phyloP scores from a whole-genome alignment of 371 early-diverging fungal species.

The Apophysomyces ossiformis region DNA sequence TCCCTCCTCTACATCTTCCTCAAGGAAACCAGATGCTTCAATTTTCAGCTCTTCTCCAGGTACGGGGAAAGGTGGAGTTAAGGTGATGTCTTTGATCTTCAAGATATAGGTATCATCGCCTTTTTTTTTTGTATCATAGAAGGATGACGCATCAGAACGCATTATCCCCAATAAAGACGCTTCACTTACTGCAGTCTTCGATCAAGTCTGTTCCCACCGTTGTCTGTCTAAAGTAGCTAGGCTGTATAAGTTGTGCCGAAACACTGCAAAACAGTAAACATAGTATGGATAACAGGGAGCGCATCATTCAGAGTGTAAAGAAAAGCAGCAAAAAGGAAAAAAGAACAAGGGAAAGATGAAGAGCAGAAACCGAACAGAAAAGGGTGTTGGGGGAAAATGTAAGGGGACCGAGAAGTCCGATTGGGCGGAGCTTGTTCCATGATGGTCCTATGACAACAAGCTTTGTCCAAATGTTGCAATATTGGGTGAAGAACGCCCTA shows the following conservation, averaged over 20 bases:
- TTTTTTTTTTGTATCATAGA: neutral
- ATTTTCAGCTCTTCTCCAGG: conserved; percentile 59
- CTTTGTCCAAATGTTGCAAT: too few relatives aligned
- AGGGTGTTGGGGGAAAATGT: too few relatives aligned
- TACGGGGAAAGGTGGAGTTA: conserved; percentile 49
- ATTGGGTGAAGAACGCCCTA: too few relatives aligned
- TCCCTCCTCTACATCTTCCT: conserved; percentile 54
- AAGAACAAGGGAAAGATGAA: too few relatives aligned
- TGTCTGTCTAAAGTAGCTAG: neutral
- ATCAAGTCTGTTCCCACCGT: conserved; percentile 7
- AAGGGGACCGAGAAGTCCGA: too few relatives aligned
- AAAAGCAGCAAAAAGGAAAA: too few relatives aligned
- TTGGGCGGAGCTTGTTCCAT: too few relatives aligned
- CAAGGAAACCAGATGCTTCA: conserved; percentile 50
- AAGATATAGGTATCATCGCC: conserved; percentile 21
- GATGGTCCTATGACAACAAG: too few relatives aligned
- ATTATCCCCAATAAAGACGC: neutral
- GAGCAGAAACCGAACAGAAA: too few relatives aligned
- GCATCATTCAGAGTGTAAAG: too few relatives aligned
- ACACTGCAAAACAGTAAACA: neutral
- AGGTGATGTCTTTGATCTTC: conserved; percentile 23
- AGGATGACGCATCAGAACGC: too few relatives aligned
- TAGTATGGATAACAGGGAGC: neutral
- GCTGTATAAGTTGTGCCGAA: neutral
- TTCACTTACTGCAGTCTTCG: conserved; percentile 15